A percentile compares a stretch with the other conserved stretches of the same genome.
These are phyloP conservation scores for Populus hybrid DNA, from an alignment of 441 rosid species.

Conservation along the genomic window DNA sequence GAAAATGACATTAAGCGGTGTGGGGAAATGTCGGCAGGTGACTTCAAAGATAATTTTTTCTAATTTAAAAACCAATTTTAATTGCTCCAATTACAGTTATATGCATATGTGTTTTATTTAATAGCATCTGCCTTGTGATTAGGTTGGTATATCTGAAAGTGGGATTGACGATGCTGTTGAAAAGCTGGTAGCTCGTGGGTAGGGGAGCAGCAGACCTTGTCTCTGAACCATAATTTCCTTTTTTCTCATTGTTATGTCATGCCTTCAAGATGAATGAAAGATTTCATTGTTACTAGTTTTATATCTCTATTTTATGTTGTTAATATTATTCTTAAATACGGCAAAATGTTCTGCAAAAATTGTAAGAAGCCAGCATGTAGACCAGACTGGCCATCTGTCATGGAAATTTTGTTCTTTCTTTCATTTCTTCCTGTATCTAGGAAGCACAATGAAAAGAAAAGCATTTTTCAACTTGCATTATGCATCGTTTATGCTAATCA, in stretches of 20 bases:
- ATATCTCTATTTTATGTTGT: not conserved
- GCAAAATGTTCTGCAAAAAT: not conserved
- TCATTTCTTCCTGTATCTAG: not conserved
- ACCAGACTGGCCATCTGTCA: not conserved
- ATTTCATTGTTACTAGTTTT: not conserved
- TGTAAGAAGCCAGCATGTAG: not conserved
- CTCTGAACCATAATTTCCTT: not conserved
- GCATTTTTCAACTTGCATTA: not conserved
- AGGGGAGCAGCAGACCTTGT: conserved; percentile 26
- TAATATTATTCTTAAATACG: not conserved
- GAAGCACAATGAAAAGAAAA: not conserved
- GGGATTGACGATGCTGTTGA: conserved; percentile 94
- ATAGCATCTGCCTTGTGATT: conserved; percentile 15
- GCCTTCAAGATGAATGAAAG: conserved; percentile 3
- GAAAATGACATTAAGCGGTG: conserved; percentile 94
- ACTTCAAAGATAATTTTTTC: conserved; percentile 12
- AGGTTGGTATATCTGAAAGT: conserved; percentile 91
- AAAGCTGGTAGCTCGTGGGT: conserved; percentile 94
- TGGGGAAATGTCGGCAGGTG: conserved; percentile 98
- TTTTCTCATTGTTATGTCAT: not conserved
- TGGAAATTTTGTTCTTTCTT: not conserved
- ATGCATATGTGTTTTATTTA: not conserved
- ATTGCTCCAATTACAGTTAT: not conserved
- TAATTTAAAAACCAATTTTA: not conserved
- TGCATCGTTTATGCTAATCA: conserved; percentile 2